Percentiles rank a stretch among this genome's conserved stretches.
Evolutionary conservation across 345 rosid species (phyloP).

Genomic region (Arabidopsis suecica): DNA sequence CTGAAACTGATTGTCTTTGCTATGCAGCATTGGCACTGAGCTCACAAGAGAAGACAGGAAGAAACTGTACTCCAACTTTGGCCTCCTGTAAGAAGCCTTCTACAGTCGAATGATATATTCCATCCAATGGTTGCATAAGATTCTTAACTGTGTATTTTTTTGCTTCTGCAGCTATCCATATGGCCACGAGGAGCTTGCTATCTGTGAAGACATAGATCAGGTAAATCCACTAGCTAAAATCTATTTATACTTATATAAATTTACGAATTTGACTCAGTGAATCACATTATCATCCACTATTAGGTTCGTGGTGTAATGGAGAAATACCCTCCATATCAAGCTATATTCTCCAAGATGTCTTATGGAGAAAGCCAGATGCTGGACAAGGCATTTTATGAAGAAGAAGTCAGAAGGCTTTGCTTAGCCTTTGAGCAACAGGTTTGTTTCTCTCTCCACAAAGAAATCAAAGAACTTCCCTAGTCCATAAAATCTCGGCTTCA

Average conservation of each 20-base stretch:
- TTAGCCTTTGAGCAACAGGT: conserved; percentile 98
- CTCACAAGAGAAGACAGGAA: conserved; percentile 96
- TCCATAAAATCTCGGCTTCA: neutral
- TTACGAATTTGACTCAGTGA: neutral
- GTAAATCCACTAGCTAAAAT: conserved; percentile 43
- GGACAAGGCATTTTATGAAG: conserved; percentile 97
- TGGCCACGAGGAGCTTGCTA: conserved; percentile 91
- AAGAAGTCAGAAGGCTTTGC: conserved; percentile 99
- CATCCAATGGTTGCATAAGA: neutral
- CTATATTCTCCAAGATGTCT: conserved; percentile 81
- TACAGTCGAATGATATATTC: neutral
- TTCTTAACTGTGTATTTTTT: neutral
- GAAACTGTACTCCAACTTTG: conserved; percentile 93
- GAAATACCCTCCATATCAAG: conserved; percentile 92
- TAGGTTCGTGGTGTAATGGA: conserved; percentile 96
- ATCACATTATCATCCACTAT: neutral
- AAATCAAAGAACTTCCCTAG: neutral
- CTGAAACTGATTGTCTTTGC: conserved; percentile 1
- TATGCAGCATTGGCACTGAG: conserved; percentile 95
- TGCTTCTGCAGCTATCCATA: conserved; percentile 65
- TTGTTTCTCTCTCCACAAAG: conserved; percentile 19
- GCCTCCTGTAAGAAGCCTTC: conserved; percentile 70
- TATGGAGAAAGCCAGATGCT: conserved; percentile 99
- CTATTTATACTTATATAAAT: neutral
- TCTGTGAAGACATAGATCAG: conserved; percentile 92